Evolutionary conservation across 768 basidiomycete species (phyloP).

Genomic region (Glaciozyma martinii): DNA sequence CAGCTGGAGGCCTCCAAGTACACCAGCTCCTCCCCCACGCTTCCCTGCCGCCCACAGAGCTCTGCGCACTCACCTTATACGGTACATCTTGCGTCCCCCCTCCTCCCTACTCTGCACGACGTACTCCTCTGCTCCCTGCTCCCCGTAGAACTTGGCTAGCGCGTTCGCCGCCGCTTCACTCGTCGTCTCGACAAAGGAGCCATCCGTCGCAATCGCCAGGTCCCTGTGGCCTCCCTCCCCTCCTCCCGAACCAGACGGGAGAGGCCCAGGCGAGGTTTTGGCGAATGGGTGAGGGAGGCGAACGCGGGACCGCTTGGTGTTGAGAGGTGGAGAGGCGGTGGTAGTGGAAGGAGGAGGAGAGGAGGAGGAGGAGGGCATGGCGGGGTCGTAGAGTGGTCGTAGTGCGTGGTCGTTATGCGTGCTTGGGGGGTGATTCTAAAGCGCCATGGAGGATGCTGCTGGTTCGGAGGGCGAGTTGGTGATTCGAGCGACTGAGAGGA

Average conservation of each 20-base stretch:
- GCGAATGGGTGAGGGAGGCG: too few relatives aligned
- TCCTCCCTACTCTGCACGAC: constrained; percentile 14
- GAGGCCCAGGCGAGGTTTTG: too few relatives aligned
- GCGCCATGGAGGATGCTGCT: too few relatives aligned
- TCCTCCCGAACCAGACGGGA: neutral
- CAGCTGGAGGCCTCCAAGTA: neutral
- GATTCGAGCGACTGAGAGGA: too few relatives aligned
- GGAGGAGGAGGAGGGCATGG: too few relatives aligned
- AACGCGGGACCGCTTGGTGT: too few relatives aligned
- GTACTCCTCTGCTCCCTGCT: constrained; percentile 14
- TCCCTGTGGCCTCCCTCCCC: neutral
- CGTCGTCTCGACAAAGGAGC: constrained; percentile 34
- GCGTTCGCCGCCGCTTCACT: constrained; percentile 20
- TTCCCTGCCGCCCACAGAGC: neutral
- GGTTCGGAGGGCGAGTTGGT: too few relatives aligned
- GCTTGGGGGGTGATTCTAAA: too few relatives aligned
- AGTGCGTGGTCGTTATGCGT: too few relatives aligned
- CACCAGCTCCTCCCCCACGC: neutral
- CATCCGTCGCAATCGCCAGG: constrained; percentile 17
- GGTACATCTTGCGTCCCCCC: constrained; percentile 28
- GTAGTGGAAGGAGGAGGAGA: too few relatives aligned
- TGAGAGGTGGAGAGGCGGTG: too few relatives aligned
- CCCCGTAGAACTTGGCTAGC: constrained; percentile 19
- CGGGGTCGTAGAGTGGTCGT: too few relatives aligned
- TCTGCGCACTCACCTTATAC: constrained; percentile 18